Base-by-base conservation (phyloP, 768 basidiomycete species). In the Bullera alba region DNA sequence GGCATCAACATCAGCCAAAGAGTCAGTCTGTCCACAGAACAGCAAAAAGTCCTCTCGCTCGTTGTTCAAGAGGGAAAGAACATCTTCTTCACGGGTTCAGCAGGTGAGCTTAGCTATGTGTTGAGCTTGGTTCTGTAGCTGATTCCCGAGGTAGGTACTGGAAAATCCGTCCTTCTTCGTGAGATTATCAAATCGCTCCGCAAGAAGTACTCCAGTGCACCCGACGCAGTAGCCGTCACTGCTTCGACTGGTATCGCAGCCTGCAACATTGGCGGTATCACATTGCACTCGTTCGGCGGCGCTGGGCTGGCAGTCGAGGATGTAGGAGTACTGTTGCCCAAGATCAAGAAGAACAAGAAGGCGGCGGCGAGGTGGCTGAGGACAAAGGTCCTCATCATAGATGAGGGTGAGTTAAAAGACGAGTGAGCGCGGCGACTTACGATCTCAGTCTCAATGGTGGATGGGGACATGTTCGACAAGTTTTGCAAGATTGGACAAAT, bases 161-260 rank as follows among this genome's bases (percentile, higher is more conserved):
- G 93, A 41, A 97, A 97, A 74, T 96, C 92, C 2, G 89, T 97
- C 22, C 79, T 97, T 2, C 78, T 97, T 16, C 80, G 91, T 15
- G 88, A 92, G 72, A 92, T 96, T 42, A 95, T 96, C 69, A 79
- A 80, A 60, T 74, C 77, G 1, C 76, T 99, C 45, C 79, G 77
- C 39, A 81, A 77, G 62, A 81, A 77, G 57, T 73, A 79, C 64
- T 50, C 54, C 10, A 83, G 75, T 47, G 67, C 76, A 1, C 71
- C 75, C 0, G 88, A 92, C 68, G 84, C 84, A 0, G 81, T 97
- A 19, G 92, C 90, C 10, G 81, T 99, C 51, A 96, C 93, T 2
- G 95, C 95, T 7, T 90, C 90, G 3, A 96, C 92, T 21, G 91
- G 91, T 37, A 95, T 97, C 60, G 93, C 93, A 5, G 93, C 93